Evolutionary conservation across 2,329 filamentous ascomycete species (phyloP).

Genomic region (Penicillium verrucosum): DNA sequence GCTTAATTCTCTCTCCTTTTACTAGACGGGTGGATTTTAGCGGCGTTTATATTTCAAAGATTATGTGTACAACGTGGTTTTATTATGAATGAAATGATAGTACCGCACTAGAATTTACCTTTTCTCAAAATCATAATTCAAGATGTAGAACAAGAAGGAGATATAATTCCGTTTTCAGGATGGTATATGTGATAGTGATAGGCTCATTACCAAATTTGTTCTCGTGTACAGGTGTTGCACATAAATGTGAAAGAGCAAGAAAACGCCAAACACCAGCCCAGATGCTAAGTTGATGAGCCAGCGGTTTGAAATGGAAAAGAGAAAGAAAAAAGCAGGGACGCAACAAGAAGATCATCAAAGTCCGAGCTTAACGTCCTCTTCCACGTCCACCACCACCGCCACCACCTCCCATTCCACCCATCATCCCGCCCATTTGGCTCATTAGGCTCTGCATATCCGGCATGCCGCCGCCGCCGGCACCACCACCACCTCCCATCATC

Average conservation of each 20-base stretch:
- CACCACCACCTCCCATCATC: constrained; percentile 75
- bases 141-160: neutral
- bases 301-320: constrained; percentile 10
- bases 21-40: constrained; percentile 13
- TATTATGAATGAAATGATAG: constrained; percentile 22
- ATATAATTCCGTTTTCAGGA: neutral
- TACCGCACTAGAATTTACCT: neutral
- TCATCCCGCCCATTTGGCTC: constrained; percentile 69
- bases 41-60: constrained; percentile 10
- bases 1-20: neutral
- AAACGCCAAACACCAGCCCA: constrained; percentile 23
- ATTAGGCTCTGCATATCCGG: constrained; percentile 72
- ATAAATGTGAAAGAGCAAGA: constrained; percentile 7
- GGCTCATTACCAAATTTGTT: constrained; percentile 5
- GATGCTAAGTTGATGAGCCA: constrained; percentile 19
- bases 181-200: constrained; percentile 12
- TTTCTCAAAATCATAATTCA: neutral
- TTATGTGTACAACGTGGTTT: constrained; percentile 20
- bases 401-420: constrained; percentile 47
- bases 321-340: constrained; percentile 4
- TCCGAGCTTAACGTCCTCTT: constrained; percentile 28
- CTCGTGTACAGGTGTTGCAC: constrained; percentile 10
- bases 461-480: constrained; percentile 62
- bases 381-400: constrained; percentile 41
- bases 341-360: neutral